phyloP scores from a whole-genome alignment of 495 filamentous ascomycete species.

The Penicillium turbatum region DNA sequence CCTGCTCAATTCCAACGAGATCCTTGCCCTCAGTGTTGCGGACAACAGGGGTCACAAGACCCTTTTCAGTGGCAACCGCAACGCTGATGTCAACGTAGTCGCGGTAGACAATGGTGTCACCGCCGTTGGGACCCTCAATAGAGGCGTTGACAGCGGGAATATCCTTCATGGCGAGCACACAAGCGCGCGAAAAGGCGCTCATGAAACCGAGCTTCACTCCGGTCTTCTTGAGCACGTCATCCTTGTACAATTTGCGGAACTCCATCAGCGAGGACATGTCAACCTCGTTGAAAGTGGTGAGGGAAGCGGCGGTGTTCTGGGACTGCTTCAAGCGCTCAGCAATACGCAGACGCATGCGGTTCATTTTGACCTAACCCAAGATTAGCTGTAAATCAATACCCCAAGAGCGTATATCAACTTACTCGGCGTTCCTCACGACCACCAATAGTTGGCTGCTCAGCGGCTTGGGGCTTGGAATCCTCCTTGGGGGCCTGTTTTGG shows the following conservation, averaged over 20 bases:
- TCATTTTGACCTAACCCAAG: slow-evolving; percentile 85
- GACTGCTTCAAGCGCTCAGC: slow-evolving; percentile 98
- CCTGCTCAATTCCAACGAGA: slow-evolving; percentile 81
- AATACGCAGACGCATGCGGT: slow-evolving; percentile 96
- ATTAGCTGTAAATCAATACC: neutral
- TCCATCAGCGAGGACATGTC: slow-evolving; percentile 99
- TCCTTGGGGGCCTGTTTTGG: slow-evolving; percentile 32
- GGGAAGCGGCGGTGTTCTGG: slow-evolving; percentile 94
- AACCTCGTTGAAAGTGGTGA: slow-evolving; percentile 99
- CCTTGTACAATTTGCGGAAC: slow-evolving; percentile 94
- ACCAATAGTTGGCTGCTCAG: slow-evolving; percentile 48
- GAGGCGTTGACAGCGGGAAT: slow-evolving; percentile 95
- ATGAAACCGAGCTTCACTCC: slow-evolving; percentile 98
- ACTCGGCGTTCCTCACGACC: slow-evolving; percentile 87
- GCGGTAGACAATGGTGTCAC: slow-evolving; percentile 95
- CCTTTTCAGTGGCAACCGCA: slow-evolving; percentile 96
- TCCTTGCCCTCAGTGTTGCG: slow-evolving; percentile 88
- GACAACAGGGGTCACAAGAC: slow-evolving; percentile 92
- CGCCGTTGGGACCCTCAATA: slow-evolving; percentile 90
- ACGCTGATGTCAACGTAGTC: slow-evolving; percentile 98
- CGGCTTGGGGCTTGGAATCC: slow-evolving; percentile 26
- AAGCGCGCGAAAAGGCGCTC: slow-evolving; percentile 92
- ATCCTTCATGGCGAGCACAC: slow-evolving; percentile 88
- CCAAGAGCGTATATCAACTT: slow-evolving; percentile 31
- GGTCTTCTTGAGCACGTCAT: slow-evolving; percentile 90